Conservation (phyloP, 208 protist species). For the Leishmania amazonensis region DNA sequence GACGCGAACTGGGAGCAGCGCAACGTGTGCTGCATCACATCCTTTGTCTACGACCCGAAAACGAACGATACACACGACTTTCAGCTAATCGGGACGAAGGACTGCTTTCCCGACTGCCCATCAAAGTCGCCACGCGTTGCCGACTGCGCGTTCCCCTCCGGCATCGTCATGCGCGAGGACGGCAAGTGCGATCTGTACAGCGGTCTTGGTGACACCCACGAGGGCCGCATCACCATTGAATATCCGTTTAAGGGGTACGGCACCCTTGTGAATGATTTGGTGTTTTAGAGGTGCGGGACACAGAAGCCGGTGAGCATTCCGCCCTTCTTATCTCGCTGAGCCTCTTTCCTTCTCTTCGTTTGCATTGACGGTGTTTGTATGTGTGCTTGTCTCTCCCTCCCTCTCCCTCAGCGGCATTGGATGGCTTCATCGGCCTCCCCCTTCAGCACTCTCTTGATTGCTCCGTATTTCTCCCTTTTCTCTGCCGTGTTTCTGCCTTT, state of each 20-base stretch:
- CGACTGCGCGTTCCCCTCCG: slow-evolving; percentile 61
- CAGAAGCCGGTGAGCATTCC: neutral
- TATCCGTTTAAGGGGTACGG: slow-evolving; percentile 68
- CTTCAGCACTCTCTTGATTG: neutral
- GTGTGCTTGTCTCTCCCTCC: neutral
- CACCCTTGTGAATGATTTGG: slow-evolving; percentile 22
- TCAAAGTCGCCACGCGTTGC: slow-evolving; percentile 32
- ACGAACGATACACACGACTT: slow-evolving; percentile 29
- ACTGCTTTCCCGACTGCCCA: slow-evolving; percentile 38
- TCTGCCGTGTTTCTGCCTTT: neutral
- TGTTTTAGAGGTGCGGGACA: slow-evolving; percentile 12
- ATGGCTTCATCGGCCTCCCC: neutral
- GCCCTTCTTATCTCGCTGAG: neutral
- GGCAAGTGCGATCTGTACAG: slow-evolving; percentile 75
- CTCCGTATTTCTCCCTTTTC: neutral
- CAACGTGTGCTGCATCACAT: slow-evolving; percentile 40
- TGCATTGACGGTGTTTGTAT: neutral
- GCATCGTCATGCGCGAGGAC: slow-evolving; percentile 63
- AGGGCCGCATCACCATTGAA: slow-evolving; percentile 71
- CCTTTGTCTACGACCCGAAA: slow-evolving; percentile 37
- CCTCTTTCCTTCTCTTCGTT: neutral
- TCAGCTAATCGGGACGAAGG: slow-evolving; percentile 46
- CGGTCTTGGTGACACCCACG: slow-evolving; percentile 57
- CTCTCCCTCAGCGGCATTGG: neutral
- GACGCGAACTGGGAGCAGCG: slow-evolving; percentile 21